Base-by-base conservation (phyloP, 345 rosid genomes). In the Adansonia digitata region DNA sequence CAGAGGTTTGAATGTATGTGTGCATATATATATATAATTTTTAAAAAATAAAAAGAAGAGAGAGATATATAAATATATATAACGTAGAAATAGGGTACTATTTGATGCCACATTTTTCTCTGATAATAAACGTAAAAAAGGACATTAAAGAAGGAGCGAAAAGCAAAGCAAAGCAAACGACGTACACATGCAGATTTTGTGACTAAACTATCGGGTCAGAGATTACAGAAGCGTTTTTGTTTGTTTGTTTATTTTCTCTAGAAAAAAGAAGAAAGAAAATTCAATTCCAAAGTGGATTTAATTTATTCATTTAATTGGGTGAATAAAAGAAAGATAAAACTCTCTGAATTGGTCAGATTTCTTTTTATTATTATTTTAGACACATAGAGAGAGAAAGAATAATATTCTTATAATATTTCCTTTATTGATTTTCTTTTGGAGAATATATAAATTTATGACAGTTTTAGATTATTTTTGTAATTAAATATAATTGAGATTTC, bases 181-280 rank as follows among this genome's bases (percentile, higher is more conserved):
- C 90, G 93, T 87, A 88, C 84, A 78, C 97, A 90, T 89, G 97
- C 97, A 89, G 91, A 89, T 88, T 85, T 85, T 88, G 91, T 89
- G 97, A 90, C 92, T 85, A 85, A 89, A 87, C 92, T 78, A 88
- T 87, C 84, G 86, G 92, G 92, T 89, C 94, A 92, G 98, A 92
- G 91, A 80, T 75, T 77, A 73, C 89, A 75, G 80, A 82, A 86
- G 84, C 77, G 88, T 80, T 84, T 82, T 84, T 82, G 79, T 81
- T 80, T 42, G 71, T 24, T 66, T 65, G 34, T 61, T 31, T 31
- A n/a, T 71, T 49, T 49, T 5, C 34, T 17, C 26, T 56, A 10
- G 17, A 26, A 26, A 61, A 69, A 56, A 56, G 10, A 9, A 14
- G 5, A 51, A 62, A 7, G 20, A 42, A 39, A 65, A 80, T 79